phyloP scores from a whole-genome alignment of 805 yeast species.

The Yarrowia sp. region DNA sequence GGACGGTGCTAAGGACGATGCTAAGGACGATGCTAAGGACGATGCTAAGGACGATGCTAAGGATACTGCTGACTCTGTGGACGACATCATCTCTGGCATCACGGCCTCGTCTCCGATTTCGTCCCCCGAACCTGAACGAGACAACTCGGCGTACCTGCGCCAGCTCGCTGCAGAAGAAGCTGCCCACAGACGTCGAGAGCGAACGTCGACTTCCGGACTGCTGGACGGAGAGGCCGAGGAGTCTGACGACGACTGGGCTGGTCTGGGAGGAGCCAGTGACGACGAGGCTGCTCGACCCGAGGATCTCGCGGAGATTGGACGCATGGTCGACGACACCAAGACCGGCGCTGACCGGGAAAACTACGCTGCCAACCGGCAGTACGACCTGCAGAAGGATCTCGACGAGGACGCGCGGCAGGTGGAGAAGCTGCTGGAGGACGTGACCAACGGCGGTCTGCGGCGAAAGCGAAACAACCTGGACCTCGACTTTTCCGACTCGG shows the following conservation, averaged over 20 bases:
- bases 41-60: too few species aligned
- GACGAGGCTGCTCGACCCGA: slow-evolving; percentile 31
- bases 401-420: slow-evolving; percentile 32
- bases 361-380: slow-evolving; percentile 29
- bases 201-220: slow-evolving; percentile 26
- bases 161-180: neutral
- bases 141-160: slow-evolving; percentile 5
- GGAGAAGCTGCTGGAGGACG: slow-evolving; percentile 33
- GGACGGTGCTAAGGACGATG: too few species aligned
- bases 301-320: slow-evolving; percentile 30
- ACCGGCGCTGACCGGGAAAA: slow-evolving; percentile 26
- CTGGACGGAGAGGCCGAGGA: slow-evolving; percentile 36
- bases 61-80: neutral
- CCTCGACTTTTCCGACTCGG: slow-evolving; percentile 23
- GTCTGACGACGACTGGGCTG: slow-evolving; percentile 38
- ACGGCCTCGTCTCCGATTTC: neutral
- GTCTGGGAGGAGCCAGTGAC: slow-evolving; percentile 35
- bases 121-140: neutral
- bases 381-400: slow-evolving; percentile 31
- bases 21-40: too few species aligned
- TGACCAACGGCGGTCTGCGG: slow-evolving; percentile 32
- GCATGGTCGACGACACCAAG: slow-evolving; percentile 33
- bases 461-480: slow-evolving; percentile 14
- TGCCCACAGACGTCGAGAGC: neutral
- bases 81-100: neutral